A percentile compares a stretch with the other conserved stretches of the same genome.
Evolutionary conservation across 1,139 yeast genomes (phyloP).

Genomic region (Ogataea hybrid): DNA sequence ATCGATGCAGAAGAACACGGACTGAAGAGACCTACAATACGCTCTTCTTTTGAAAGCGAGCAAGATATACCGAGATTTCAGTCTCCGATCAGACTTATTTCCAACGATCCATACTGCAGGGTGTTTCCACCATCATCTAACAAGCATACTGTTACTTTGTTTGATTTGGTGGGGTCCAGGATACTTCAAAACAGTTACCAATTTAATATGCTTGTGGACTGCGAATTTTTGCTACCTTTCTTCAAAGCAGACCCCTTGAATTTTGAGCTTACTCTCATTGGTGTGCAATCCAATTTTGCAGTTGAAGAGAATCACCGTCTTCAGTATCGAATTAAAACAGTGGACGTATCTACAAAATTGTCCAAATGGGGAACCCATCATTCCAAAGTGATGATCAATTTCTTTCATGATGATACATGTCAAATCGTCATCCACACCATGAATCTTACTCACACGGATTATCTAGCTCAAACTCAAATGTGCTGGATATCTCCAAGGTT

Average conservation of each 20-base stretch:
- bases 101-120: slow-evolving; percentile 23
- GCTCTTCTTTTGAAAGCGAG: background rate
- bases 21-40: slow-evolving; percentile 3
- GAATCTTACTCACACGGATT: slow-evolving; percentile 55
- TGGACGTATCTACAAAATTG: slow-evolving; percentile 25
- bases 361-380: slow-evolving; percentile 52
- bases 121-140: slow-evolving; percentile 22
- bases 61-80: too few species aligned
- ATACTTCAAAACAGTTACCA: slow-evolving; percentile 43
- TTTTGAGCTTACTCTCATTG: slow-evolving; percentile 18
- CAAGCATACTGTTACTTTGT: slow-evolving; percentile 29
- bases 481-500: slow-evolving; percentile 59
- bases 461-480: slow-evolving; percentile 59
- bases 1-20: slow-evolving; percentile 26
- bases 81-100: slow-evolving; percentile 28
- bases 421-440: slow-evolving; percentile 60
- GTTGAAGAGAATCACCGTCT: slow-evolving; percentile 20
- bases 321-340: slow-evolving; percentile 22
- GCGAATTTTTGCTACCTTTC: slow-evolving; percentile 38
- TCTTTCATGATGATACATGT: slow-evolving; percentile 41
- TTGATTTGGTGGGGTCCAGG: slow-evolving; percentile 35
- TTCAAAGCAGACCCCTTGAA: slow-evolving; percentile 30
- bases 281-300: slow-evolving; percentile 16
- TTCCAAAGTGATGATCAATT: slow-evolving; percentile 63
- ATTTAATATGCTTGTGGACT: slow-evolving; percentile 49